These are phyloP conservation scores for Phyllostachys edulis DNA, from an alignment of 176 grass and related monocot genomes.

Conservation along the genomic window DNA sequence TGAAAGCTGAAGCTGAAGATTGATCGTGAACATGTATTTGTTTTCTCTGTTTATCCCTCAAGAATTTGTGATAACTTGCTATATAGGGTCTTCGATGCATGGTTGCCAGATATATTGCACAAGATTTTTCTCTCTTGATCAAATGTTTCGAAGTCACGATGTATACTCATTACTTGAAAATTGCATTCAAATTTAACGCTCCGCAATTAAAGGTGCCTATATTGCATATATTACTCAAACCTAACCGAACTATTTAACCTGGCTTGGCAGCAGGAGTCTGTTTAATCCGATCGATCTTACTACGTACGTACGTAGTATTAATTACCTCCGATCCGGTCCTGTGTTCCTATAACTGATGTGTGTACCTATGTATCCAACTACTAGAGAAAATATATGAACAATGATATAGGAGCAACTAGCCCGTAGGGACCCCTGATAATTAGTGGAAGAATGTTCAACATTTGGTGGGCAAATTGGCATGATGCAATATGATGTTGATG, in stretches of 20 bases:
- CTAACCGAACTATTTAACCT: too few species aligned
- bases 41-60: neutral
- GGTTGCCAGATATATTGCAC: neutral
- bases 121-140: neutral
- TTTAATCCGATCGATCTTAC: too few species aligned
- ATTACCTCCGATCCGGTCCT: too few species aligned
- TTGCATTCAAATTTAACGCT: neutral
- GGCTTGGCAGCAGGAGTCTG: too few species aligned
- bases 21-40: neutral
- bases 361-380: neutral
- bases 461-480: slow-evolving; percentile 23
- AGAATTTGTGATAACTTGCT: neutral
- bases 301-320: too few species aligned
- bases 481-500: slow-evolving; percentile 35
- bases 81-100: neutral
- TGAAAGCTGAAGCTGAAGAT: neutral
- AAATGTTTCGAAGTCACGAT: neutral
- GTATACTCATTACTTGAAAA: neutral
- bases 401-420: neutral
- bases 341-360: too few species aligned
- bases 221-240: too few species aligned
- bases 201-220: too few species aligned
- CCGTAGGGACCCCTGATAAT: neutral
- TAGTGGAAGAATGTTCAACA: slow-evolving; percentile 29
- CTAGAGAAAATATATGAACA: neutral